These are phyloP conservation scores for Neoboletus subvelutipes DNA, from an alignment of 768 basidiomycete species.

Conservation along the genomic window DNA sequence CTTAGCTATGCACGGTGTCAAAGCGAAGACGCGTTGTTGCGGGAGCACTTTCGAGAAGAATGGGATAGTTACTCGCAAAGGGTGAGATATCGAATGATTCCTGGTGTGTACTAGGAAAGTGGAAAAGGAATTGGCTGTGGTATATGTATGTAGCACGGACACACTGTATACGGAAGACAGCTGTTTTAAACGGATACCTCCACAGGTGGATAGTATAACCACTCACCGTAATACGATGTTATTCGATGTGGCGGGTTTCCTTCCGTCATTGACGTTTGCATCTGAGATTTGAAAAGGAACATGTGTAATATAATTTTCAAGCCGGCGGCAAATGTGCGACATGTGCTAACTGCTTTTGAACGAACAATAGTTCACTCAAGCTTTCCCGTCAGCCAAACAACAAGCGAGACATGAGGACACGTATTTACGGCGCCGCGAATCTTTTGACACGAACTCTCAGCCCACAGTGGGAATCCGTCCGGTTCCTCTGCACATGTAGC, in stretches of 20 bases:
- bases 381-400: neutral
- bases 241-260: neutral
- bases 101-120: slow-evolving; percentile 22
- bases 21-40: slow-evolving; percentile 28
- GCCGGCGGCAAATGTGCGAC: neutral
- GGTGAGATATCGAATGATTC: slow-evolving; percentile 30
- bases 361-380: neutral
- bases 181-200: neutral
- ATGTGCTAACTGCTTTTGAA: neutral
- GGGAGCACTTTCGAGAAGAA: slow-evolving; percentile 18
- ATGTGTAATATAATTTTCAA: neutral
- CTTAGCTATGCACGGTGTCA: slow-evolving; percentile 29
- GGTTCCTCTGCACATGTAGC: too few relatives aligned
- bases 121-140: neutral
- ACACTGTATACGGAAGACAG: neutral
- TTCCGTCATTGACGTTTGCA: neutral
- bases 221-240: neutral
- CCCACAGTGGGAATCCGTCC: too few relatives aligned
- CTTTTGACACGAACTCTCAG: neutral
- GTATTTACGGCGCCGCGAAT: neutral
- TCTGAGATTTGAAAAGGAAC: neutral
- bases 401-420: too few relatives aligned
- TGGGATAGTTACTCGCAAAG: slow-evolving; percentile 25
- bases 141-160: neutral
- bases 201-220: neutral